phyloP scores from a whole-genome alignment of 75 land plant species.

The Cryptomeria japonica region DNA sequence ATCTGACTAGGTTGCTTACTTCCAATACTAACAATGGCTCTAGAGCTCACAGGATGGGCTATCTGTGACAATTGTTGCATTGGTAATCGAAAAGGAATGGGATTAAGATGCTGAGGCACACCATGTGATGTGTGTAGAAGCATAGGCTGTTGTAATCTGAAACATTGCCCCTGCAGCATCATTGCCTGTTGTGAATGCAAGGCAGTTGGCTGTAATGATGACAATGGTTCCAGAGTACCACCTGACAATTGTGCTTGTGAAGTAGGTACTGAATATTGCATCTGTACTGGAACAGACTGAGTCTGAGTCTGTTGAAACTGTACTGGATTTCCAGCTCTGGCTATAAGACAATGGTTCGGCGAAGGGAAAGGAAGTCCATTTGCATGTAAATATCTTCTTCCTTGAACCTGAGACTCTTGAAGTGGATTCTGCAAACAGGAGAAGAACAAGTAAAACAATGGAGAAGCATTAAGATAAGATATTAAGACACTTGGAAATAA shows the following conservation, averaged over 20 bases:
- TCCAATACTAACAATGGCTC: conserved; percentile 19
- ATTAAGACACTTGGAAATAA: neutral
- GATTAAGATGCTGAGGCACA: conserved; percentile 8
- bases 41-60: conserved; percentile 56
- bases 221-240: conserved; percentile 10
- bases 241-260: conserved; percentile 53
- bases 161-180: conserved; percentile 57
- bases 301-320: conserved; percentile 62
- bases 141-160: conserved; percentile 36
- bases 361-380: neutral
- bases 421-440: neutral
- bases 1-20: neutral
- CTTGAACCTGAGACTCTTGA: conserved; percentile 6
- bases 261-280: conserved; percentile 60
- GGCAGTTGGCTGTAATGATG: conserved; percentile 33
- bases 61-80: conserved; percentile 28
- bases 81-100: neutral
- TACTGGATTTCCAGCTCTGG: conserved; percentile 32
- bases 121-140: neutral
- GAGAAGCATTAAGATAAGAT: neutral
- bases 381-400: neutral
- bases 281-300: conserved; percentile 45
- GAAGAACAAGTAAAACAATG: neutral
- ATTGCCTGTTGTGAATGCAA: conserved; percentile 53
- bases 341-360: conserved; percentile 16